Evolutionary conservation across 73 alveolate genomes (phyloP), one percentile per base, ranked within the genome.

Genomic region (Paramecium tetraurelia): DNA sequence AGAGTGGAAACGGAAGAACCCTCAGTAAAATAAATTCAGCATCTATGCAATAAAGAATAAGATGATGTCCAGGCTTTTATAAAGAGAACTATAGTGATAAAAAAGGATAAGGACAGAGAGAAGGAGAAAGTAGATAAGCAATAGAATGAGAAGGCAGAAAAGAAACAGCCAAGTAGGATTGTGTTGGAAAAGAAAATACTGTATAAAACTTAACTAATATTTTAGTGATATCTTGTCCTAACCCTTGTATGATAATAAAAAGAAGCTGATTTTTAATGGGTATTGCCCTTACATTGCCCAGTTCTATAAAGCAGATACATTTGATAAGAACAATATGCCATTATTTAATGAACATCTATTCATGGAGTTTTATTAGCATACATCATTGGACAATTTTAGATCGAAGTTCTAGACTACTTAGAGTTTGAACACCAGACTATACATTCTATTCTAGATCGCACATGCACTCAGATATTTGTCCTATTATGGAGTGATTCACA

Each of bases 351-450:
- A 68, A 31, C 40, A 31, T 75, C 35, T 33, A 12, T 75, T 75
- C 18, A 33, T 75, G 59, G 87, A 75, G n/a, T 75, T 31, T 36
- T 75, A 75, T 20, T 20, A 75, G 18, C 87, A 75, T 75, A 75
- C 59, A 2, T 33, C 63, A 1, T 75, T 75, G 31, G 87, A 75
- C n/a, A 14, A 36, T 16, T 75, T 75, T 20, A 75, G 87, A 40
- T 8, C 58, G 38, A 75, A 75, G 21, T 75, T 75, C 14, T 4
- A 33, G 18, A 33, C 41, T 0, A 75, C 87, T 36, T 40, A 75
- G 24, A 36, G 87, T 40, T 40, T 75, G 18, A 75, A 75, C n/a
- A 75, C 87, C 14, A 29, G 48, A 75, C 48, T 75, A 1, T 75
- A 35, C 35, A 75, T 75, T 2, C 36, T 75, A 14, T 75, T 21